A percentile compares a stretch with the other conserved stretches of the same genome.
These are phyloP conservation scores for Calonectria naviculata DNA, from an alignment of 2,329 filamentous ascomycete species.

Conservation along the genomic window DNA sequence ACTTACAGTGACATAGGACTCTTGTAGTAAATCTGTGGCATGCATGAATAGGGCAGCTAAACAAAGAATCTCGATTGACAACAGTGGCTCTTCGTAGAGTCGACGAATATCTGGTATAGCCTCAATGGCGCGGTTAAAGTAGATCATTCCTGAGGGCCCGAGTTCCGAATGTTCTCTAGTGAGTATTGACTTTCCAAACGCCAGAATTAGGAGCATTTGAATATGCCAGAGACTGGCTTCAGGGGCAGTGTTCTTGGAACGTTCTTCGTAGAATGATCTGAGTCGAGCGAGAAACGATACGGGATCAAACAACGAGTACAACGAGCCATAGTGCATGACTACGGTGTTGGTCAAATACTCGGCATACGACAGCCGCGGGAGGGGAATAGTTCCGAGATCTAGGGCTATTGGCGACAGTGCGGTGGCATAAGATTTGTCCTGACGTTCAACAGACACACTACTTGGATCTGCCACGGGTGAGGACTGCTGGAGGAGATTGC, in stretches of 20 bases:
- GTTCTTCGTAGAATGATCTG: constrained; percentile 25
- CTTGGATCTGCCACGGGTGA: constrained; percentile 22
- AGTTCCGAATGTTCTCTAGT: constrained; percentile 32
- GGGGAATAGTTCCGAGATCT: constrained; percentile 21
- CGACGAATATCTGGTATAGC: constrained; percentile 32
- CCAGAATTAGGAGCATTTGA: constrained; percentile 32
- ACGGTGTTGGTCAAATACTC: constrained; percentile 32
- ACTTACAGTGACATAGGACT: constrained; percentile 32
- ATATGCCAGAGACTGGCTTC: constrained; percentile 29
- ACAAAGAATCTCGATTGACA: constrained; percentile 34
- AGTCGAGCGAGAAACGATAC: constrained; percentile 18
- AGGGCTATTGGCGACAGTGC: constrained; percentile 24
- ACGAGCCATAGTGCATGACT: constrained; percentile 28
- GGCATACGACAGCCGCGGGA: constrained; percentile 29
- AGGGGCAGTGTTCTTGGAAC: neutral
- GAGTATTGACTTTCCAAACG: constrained; percentile 31
- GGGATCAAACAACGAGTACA: constrained; percentile 29
- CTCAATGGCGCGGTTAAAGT: constrained; percentile 30
- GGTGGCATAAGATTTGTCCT: constrained; percentile 29
- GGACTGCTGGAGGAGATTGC: constrained; percentile 31
- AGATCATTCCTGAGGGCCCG: constrained; percentile 31
- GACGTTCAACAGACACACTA: constrained; percentile 26
- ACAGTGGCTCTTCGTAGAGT: constrained; percentile 27
- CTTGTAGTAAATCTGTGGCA: constrained; percentile 31
- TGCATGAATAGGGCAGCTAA: constrained; percentile 33